Evolutionary conservation across 1,284 basidiomycete species (phyloP), one percentile per base, ranked within the genome.

Genomic region (Ganoderma leucocontextum): DNA sequence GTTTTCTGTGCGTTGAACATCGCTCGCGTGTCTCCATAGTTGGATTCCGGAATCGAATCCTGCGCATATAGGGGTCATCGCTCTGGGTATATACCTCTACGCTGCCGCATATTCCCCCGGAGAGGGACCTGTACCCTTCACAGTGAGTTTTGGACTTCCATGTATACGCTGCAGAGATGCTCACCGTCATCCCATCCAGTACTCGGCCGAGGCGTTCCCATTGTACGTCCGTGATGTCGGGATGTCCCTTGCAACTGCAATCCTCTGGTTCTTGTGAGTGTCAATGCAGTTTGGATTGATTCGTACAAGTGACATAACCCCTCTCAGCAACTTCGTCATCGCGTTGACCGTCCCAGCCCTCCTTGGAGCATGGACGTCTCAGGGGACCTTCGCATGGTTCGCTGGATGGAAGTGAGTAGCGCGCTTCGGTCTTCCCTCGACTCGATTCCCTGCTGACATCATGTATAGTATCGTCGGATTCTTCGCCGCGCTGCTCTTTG

Each of bases 41-140:
- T 84, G 75, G 69, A 83, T 84, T 22, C 83, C 84, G 1, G 78
- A 79, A 62, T 42, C 57, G 19, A 77, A 75, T n/a, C 77, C 80
- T 0, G 84, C 81, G 9, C 83, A 82, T 52, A 76, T 88, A 33
- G 87, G 80, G 4, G 81, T 88, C 36, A 85, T 91, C 39, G 83
- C 88, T 0, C 76, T 89, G 4, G 89, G 89, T 57, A 85, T 91
- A 69, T 91, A 92, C 76, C 80, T 93, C 2, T 93, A 88, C 73
- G 82, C 82, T 0, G 82, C 87, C 60, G 85, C 86, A 57, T 93
- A 92, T 75, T 90, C 87, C 0, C 86, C 92, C 2, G 91, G 92
- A 39, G 91, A 93, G 79, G 93, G 94, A 0, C 94, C 95, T 6
- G 94, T 95, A 1, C 92, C 93, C 0, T 92, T 92, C 75, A 91